Evolutionary conservation across 495 filamentous ascomycete species (phyloP), one percentile per base, ranked within the genome.

Genomic region (Hypoxylon fragiforme): DNA sequence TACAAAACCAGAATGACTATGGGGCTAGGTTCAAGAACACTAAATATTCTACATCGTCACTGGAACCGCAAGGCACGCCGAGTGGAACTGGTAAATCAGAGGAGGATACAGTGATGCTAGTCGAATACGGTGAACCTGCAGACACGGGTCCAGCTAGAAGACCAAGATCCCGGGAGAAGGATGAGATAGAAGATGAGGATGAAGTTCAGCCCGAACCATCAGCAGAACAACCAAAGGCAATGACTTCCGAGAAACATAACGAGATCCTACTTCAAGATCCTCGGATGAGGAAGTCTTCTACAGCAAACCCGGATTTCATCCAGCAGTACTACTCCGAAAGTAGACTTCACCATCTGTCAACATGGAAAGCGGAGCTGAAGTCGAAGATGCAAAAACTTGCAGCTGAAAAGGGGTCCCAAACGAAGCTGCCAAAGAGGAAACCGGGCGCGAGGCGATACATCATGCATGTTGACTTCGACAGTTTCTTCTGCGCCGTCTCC

Each of bases 391-490:
- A 95, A 69, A 83, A 77, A 11, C 74, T 92, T 54, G 82, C 90
- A 8, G 80, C 81, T 2, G 88, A 92, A 50, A 74, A 79, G 2
- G 65, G 74, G 0, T 69, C 62, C 0, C 61, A 62, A n/a, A 31
- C 59, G 3, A 76, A 74, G 36, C 52, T 78, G 24, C 32, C 42
- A 22, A 72, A 66, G 50, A 65, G 68, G 12, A 77, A 73, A 44
- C 65, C 81, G 28, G 86, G 88, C 1, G 72, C 85, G 16, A 77
- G 94, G 49, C 73, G 89, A 54, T 98, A 97, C 56, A 82, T 98
- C 39, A 81, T 98, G 57, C 94, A 98, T 65, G 89, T 97, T 22
- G 94, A 98, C 64, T 97, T 97, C 63, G 94, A 98, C 68, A 91
- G 88, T 66, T 98, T 98, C 71, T 98, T 98, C 68, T 95, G 91